These are phyloP conservation scores for Cryptococcus amylolentus DNA, from an alignment of 1,284 basidiomycete genomes.

Conservation along the genomic window DNA sequence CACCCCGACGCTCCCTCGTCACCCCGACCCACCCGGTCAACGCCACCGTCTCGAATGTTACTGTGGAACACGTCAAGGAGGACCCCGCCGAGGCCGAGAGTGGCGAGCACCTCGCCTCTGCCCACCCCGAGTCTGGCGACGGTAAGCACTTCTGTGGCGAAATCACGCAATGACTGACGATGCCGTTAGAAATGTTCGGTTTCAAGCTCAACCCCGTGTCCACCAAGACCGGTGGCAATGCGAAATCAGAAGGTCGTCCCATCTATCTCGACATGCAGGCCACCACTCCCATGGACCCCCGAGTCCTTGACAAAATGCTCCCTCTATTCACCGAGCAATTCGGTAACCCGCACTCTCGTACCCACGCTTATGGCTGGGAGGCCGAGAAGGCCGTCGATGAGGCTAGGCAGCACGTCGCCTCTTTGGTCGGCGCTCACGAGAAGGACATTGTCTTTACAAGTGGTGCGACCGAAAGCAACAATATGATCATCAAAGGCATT, in stretches of 20 bases:
- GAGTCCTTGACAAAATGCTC: slow-evolving; percentile 95
- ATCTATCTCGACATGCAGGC: slow-evolving; percentile 98
- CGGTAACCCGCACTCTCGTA: slow-evolving; percentile 96
- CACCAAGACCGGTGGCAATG: slow-evolving; percentile 59
- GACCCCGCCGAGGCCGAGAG: slow-evolving; percentile 36
- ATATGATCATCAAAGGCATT: slow-evolving; percentile 96
- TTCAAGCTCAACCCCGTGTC: slow-evolving; percentile 72
- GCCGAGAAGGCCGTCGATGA: slow-evolving; percentile 91
- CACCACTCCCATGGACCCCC: slow-evolving; percentile 95
- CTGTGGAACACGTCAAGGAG: slow-evolving; percentile 21
- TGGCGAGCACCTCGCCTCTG: slow-evolving; percentile 24
- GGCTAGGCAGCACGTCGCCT: slow-evolving; percentile 86
- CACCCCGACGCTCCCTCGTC: slow-evolving; percentile 23
- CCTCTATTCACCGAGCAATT: slow-evolving; percentile 94
- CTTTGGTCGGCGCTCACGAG: slow-evolving; percentile 85
- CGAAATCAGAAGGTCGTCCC: slow-evolving; percentile 67
- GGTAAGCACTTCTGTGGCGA: slow-evolving; percentile 15
- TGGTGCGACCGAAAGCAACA: slow-evolving; percentile 97
- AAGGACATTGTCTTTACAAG: slow-evolving; percentile 99
- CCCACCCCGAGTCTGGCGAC: slow-evolving; percentile 18
- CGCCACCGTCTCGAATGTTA: slow-evolving; percentile 32
- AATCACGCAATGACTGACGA: neutral
- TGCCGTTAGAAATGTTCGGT: slow-evolving; percentile 69
- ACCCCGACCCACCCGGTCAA: slow-evolving; percentile 26
- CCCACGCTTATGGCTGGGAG: slow-evolving; percentile 99